A percentile compares a stretch with the other conserved stretches of the same genome.
Conservation (phyloP, 257 asterid genomes). For the Voacanga thouarsii region DNA sequence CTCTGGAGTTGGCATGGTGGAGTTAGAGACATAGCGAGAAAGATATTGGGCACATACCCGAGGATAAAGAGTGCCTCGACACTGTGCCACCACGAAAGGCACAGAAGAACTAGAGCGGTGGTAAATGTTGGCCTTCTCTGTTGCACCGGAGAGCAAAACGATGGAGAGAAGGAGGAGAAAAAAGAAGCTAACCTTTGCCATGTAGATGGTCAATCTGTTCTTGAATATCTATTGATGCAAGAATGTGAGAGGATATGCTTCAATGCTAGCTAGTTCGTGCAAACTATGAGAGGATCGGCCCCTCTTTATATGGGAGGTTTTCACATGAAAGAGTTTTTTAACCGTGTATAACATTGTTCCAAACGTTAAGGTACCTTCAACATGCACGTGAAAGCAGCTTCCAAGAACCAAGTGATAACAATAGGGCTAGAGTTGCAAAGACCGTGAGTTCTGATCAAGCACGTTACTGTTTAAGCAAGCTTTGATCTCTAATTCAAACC, state of each 20-base stretch:
- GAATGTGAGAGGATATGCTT: slow-evolving; percentile 2
- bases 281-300: background rate
- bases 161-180: slow-evolving; percentile 22
- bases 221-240: background rate
- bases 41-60: slow-evolving; percentile 39
- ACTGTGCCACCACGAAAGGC: slow-evolving; percentile 43
- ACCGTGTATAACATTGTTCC: background rate
- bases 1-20: slow-evolving; percentile 35
- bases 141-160: slow-evolving; percentile 15
- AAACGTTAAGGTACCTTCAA: background rate
- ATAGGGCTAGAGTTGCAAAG: background rate
- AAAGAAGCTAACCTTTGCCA: slow-evolving; percentile 22
- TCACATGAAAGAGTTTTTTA: slow-evolving; percentile 13
- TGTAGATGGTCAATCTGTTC: background rate
- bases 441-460: slow-evolving; percentile 11
- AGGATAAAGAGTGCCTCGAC: slow-evolving; percentile 41
- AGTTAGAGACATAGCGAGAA: slow-evolving; percentile 20
- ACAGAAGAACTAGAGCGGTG: slow-evolving; percentile 33
- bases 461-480: background rate
- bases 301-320: slow-evolving; percentile 29
- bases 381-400: slow-evolving; percentile 26
- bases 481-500: background rate
- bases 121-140: slow-evolving; percentile 3
- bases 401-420: slow-evolving; percentile 13
- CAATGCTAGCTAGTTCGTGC: background rate